These are phyloP conservation scores for Picea glauca DNA, from an alignment of 75 land plant species.

Conservation along the genomic window DNA sequence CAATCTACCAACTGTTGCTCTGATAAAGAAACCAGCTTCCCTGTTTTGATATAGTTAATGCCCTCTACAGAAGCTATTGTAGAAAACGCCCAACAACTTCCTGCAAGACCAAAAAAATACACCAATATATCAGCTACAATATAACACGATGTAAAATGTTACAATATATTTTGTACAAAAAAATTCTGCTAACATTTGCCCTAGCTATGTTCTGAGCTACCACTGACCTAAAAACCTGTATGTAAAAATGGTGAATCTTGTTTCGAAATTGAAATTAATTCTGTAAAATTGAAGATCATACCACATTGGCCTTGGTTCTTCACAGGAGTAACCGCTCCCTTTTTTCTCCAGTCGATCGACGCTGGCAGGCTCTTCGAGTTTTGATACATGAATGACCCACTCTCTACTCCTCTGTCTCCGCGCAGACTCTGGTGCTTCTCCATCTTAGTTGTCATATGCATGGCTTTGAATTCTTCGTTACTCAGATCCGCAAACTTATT, in stretches of 20 bases:
- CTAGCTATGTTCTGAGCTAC: too few species aligned
- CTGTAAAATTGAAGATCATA: not conserved
- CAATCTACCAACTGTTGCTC: conserved; percentile 51
- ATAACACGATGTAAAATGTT: too few species aligned
- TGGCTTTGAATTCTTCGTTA: conserved; percentile 24
- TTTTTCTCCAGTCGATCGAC: not conserved
- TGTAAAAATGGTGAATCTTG: too few species aligned
- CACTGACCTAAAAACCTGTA: too few species aligned
- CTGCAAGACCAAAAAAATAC: not conserved
- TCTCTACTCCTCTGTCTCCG: not conserved
- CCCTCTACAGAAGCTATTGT: conserved; percentile 25
- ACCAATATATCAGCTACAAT: not conserved
- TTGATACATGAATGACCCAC: conserved; percentile 14
- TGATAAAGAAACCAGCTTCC: conserved; percentile 26
- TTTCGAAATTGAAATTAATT: not conserved
- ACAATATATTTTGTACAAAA: too few species aligned
- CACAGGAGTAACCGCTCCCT: not conserved
- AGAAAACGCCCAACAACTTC: not conserved
- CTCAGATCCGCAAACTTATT: conserved; percentile 35
- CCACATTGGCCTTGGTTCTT: not conserved
- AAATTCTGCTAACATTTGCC: too few species aligned
- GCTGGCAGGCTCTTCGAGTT: not conserved
- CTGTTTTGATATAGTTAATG: conserved; percentile 27
- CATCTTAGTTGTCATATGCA: not conserved
- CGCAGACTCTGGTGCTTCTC: not conserved